Evolutionary conservation across 2,329 filamentous ascomycete species (phyloP), one percentile per base, ranked within the genome.

Genomic region (Byssochlamys sp.): DNA sequence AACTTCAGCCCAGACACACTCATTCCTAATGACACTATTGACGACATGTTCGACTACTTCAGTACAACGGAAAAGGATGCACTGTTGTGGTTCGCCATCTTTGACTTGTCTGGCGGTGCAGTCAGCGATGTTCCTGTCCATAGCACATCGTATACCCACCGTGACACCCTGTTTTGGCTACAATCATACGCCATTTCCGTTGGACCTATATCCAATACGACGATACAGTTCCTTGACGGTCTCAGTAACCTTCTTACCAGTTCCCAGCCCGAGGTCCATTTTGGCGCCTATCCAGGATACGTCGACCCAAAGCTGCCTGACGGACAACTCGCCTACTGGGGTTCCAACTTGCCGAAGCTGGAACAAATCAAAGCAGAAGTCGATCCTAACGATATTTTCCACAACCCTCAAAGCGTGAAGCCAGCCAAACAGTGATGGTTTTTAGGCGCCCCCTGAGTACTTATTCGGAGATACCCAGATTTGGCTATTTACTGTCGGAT

Each of bases 111-210:
- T 14, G 84, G 83, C 50, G 85, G 85, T 9, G 83, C 83, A 11
- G 77, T 83, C 54, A 78, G 77, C 62, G 83, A 87, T 58, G 72
- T 81, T 1, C 71, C 83, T 0, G 67, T 69, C 59, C 75, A 84
- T 62, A 79, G 79, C 9, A 86, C 84, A 0, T 80, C 84, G 6
- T 87, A 85, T 64, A 78, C 80, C 0, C 84, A 87, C 64, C 80
- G 85, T 52, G 81, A 87, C 73, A 82, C 82, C 61, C 63, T 86
- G 48, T 80, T 86, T 70, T 85, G 84, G 72, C 80, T 84, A 65
- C 82, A 87, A 65, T 81, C 80, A 0, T 87, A 86, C 64, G 81
- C 77, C 7, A 65, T 86, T 51, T 81, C 79, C 19, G 63, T 82
- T 0, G 70, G 70, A 1, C 65, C 62, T 0, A 61, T 85, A 12